These are phyloP conservation scores for Osmanthus fragrans DNA, from an alignment of 257 asterid genomes.

Conservation along the genomic window DNA sequence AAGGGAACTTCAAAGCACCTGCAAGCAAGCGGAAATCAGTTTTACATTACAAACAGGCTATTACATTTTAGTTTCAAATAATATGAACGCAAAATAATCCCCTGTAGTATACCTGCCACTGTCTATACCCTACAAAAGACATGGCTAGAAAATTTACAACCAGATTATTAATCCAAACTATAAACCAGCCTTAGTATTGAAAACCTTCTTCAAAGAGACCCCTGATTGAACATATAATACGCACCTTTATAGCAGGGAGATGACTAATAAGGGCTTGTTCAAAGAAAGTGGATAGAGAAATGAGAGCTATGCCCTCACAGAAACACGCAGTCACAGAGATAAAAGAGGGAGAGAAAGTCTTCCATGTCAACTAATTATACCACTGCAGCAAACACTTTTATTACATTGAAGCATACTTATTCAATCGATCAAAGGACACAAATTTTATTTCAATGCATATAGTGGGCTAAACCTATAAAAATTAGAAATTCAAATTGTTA, in stretches of 20 bases:
- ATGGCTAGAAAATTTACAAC: not conserved
- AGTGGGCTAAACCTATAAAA: not conserved
- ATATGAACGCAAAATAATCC: not conserved
- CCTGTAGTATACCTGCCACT: not conserved
- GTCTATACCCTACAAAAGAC: not conserved
- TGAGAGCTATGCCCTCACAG: not conserved
- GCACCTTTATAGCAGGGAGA: not conserved
- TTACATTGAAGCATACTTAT: not conserved
- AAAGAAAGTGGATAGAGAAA: not conserved
- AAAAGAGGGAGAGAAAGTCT: not conserved
- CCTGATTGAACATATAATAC: not conserved
- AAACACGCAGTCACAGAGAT: not conserved
- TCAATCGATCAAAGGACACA: not conserved
- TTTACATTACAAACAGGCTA: not conserved
- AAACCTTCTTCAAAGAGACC: not conserved
- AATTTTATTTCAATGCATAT: not conserved
- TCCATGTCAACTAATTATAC: not conserved
- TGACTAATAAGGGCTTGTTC: not conserved
- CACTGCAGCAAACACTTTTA: not conserved
- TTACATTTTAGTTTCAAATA: not conserved
- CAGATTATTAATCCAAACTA: not conserved
- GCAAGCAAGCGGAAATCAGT: conserved; percentile 22
- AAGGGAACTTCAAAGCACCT: conserved; percentile 60
- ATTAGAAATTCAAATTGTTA: not conserved
- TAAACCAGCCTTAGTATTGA: not conserved